Conservation (phyloP, 177 flowering plant species). For the Tripterygium wilfordii region DNA sequence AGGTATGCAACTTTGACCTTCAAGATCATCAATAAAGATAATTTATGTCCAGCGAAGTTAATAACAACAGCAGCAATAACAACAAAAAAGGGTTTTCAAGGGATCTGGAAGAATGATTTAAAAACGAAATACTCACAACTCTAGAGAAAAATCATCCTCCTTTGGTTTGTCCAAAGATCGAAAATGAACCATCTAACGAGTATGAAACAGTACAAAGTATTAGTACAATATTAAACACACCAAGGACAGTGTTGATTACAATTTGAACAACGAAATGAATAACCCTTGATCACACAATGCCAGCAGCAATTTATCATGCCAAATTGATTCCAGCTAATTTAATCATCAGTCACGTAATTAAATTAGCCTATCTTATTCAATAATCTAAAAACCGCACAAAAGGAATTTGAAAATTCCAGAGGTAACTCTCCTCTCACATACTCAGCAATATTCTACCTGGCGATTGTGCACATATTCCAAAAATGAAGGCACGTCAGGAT, state of each 20-base stretch:
- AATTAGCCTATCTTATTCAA: background rate
- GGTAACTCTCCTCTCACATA: too few relatives aligned
- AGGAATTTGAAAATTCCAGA: background rate
- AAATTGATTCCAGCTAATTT: too few relatives aligned
- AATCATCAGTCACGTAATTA: too few relatives aligned
- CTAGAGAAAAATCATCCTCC: constrained; percentile 13
- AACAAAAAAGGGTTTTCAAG: too few relatives aligned
- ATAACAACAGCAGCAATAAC: background rate
- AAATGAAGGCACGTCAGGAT: constrained; percentile 80
- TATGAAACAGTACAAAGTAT: too few relatives aligned
- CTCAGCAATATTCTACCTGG: constrained; percentile 59
- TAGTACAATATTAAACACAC: too few relatives aligned
- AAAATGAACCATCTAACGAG: constrained; percentile 46
- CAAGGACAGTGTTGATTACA: too few relatives aligned
- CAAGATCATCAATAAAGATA: constrained; percentile 6
- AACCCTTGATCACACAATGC: too few relatives aligned
- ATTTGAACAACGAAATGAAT: too few relatives aligned
- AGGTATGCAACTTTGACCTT: constrained; percentile 63
- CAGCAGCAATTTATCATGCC: too few relatives aligned
- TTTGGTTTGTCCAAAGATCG: background rate
- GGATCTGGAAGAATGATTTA: background rate
- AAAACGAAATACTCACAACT: constrained; percentile 41
- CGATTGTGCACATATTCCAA: constrained; percentile 92
- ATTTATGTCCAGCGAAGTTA: background rate
- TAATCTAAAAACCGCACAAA: background rate